These are phyloP conservation scores for Fusarium torulosum DNA, from an alignment of 2,329 filamentous ascomycete genomes.

Conservation along the genomic window DNA sequence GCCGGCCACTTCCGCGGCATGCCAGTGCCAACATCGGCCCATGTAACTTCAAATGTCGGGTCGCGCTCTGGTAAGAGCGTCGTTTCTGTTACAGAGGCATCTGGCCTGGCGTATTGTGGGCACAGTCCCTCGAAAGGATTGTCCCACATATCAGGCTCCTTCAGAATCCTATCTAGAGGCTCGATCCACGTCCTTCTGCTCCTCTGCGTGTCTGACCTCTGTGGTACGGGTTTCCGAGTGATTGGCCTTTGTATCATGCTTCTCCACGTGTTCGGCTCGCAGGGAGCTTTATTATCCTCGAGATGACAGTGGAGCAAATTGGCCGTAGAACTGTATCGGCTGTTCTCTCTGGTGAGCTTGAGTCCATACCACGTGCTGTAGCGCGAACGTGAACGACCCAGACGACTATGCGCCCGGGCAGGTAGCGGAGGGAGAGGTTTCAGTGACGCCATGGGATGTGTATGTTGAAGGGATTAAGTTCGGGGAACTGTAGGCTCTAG, in stretches of 20 bases:
- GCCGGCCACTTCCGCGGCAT: neutral
- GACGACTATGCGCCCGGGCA: neutral
- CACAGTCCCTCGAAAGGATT: conserved; percentile 1
- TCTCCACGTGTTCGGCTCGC: conserved; percentile 1
- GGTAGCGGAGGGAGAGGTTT: conserved; percentile 1
- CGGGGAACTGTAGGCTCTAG: neutral
- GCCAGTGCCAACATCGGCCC: neutral
- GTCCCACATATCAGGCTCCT: conserved; percentile 1
- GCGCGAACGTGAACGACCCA: neutral
- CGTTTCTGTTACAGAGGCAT: neutral
- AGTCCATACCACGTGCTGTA: neutral
- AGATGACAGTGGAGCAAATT: neutral
- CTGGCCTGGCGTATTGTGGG: neutral
- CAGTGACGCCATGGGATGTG: conserved; percentile 2
- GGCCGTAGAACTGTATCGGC: neutral
- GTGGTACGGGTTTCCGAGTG: neutral
- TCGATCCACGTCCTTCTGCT: conserved; percentile 3
- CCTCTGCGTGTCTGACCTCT: neutral
- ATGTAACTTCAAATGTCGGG: conserved; percentile 3
- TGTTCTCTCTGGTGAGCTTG: neutral
- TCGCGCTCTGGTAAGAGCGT: conserved; percentile 2
- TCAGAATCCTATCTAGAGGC: neutral
- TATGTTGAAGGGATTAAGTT: neutral
- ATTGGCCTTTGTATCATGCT: neutral
- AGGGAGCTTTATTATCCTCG: neutral